Base-by-base conservation (phyloP, 768 basidiomycete genomes). In the Dictyophora rubrovolvata region DNA sequence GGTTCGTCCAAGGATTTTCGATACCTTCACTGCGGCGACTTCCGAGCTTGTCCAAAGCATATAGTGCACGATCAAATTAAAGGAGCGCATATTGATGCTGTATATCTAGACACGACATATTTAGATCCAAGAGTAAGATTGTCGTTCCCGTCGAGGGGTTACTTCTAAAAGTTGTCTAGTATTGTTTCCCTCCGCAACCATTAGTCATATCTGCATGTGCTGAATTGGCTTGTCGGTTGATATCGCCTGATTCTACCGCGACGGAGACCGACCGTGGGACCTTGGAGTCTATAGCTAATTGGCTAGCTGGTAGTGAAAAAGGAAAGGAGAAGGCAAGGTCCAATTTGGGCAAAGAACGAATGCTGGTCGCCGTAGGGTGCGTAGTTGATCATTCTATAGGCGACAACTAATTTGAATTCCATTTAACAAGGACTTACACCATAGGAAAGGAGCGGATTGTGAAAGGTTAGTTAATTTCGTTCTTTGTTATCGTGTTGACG, bases 371-470 rank as follows among this genome's bases (percentile, higher is more conserved):
- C 35, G 80, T 92, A 12, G 89, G 89, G 90, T 89, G 67, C 3
- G 77, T 66, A 18, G 0, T 5, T 21, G 53, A 12, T 17, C 21
- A 8, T 47, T 48, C 23, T 5, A 17, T 53, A 9, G 9, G 47
- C 22, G 18, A 37, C 21, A 50, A 33, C 12, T 55, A 64, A 23
- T 63, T 42, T 42, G 28, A 23, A 21, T 21, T 12, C 53, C n/a
- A 49, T 37, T 1, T 54, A 4, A 5, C 52, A 61, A 92, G 93
- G 10, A 97, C 96, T 0, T 99, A 99, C 71, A 91, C 91, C 0
- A 92, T 98, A 53, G 96, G 96, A 46, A 99, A 99, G 70, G 96
- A 99, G 70, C 84, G 96, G 21, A 88, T 98, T 46, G 93, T 96
- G 46, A 96, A 97, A 80, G 93, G 92, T 90, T n/a, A 42, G n/a